phyloP scores from a whole-genome alignment of 257 asterid genomes.

The Plectranthus barbatus region DNA sequence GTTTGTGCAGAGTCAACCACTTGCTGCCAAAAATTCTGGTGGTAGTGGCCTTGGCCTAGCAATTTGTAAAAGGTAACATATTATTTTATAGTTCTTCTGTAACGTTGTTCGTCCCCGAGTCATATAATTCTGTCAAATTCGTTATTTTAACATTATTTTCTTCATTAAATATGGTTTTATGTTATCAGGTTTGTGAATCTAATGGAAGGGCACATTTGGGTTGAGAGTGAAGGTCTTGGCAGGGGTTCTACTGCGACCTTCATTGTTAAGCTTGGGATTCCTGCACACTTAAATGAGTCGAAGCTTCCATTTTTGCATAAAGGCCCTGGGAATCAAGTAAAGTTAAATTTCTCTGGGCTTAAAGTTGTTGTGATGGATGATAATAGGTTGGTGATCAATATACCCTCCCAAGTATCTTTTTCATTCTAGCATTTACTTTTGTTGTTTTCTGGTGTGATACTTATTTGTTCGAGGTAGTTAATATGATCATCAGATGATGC shows the following conservation, averaged over 20 bases:
- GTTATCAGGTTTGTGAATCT: conserved; percentile 75
- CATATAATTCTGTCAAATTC: background rate
- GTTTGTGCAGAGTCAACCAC: conserved; percentile 76
- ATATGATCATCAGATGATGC: background rate
- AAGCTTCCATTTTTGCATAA: conserved; percentile 35
- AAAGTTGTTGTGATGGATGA: conserved; percentile 84
- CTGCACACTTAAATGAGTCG: conserved; percentile 51
- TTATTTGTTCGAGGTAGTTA: background rate
- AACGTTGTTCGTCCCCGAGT: background rate
- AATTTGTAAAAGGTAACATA: conserved; percentile 68
- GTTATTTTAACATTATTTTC: background rate
- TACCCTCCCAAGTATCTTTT: background rate
- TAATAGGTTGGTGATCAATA: conserved; percentile 50
- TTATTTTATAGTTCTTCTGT: background rate
- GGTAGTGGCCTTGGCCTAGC: conserved; percentile 99
- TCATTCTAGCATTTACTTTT: background rate
- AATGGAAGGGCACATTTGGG: conserved; percentile 92
- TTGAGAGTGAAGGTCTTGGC: conserved; percentile 93
- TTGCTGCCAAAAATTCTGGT: conserved; percentile 53
- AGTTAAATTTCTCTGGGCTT: conserved; percentile 56
- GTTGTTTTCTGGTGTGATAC: background rate
- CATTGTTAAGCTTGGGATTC: conserved; percentile 73
- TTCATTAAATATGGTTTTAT: background rate
- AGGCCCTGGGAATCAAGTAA: conserved; percentile 48
- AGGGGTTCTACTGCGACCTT: conserved; percentile 78